A percentile compares a stretch with the other conserved stretches of the same genome.
These are phyloP conservation scores for Juncus effusus DNA, from an alignment of 176 grass and related monocot genomes.

Conservation along the genomic window DNA sequence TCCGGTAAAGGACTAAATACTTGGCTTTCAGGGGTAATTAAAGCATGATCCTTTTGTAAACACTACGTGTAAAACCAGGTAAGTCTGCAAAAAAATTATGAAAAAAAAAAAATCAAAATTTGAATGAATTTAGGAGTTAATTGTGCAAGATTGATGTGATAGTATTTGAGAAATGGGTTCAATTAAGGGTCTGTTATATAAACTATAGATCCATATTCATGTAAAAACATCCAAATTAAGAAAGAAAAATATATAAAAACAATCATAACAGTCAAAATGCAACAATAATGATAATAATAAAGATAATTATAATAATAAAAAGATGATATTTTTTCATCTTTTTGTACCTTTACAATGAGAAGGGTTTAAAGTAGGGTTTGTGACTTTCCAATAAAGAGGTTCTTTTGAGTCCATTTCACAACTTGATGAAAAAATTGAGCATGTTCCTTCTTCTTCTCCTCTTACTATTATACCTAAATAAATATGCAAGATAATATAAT, in stretches of 20 bases:
- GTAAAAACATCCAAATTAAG: too few species aligned
- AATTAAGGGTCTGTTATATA: too few species aligned
- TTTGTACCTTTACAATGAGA: constrained; percentile 52
- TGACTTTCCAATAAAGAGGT: constrained; percentile 76
- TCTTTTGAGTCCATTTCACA: neutral
- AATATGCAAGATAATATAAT: neutral
- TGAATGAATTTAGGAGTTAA: too few species aligned
- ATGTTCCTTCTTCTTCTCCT: constrained; percentile 21
- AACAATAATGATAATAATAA: too few species aligned
- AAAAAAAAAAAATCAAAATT: constrained; percentile 11
- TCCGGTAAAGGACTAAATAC: constrained; percentile 84
- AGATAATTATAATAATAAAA: too few species aligned
- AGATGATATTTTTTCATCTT: too few species aligned
- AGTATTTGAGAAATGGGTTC: too few species aligned
- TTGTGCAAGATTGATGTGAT: too few species aligned
- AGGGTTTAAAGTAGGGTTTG: constrained; percentile 52
- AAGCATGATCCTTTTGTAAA: constrained; percentile 76
- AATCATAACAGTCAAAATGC: too few species aligned
- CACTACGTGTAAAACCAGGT: constrained; percentile 95
- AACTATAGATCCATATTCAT: too few species aligned
- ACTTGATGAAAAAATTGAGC: constrained; percentile 16
- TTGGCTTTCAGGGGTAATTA: constrained; percentile 95
- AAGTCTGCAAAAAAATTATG: constrained; percentile 48
- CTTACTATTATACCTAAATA: constrained; percentile 15
- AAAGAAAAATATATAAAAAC: too few species aligned